Percentiles rank a stretch among this genome's conserved stretches.
Conservation (phyloP, 148 eudicot genomes). For the Camellia japonica region DNA sequence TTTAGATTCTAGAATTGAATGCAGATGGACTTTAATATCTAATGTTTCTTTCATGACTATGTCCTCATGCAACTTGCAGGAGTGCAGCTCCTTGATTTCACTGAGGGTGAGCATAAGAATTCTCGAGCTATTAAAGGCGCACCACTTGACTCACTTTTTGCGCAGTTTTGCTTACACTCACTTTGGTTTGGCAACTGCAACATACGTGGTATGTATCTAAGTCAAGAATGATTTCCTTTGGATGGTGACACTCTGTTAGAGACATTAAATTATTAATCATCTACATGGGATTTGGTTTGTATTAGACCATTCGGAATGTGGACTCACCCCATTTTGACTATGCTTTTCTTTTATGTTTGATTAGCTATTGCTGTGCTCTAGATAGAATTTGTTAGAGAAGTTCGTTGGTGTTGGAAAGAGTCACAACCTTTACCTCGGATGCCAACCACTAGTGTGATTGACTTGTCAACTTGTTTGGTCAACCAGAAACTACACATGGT, state of each 20-base stretch:
- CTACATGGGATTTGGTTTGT: not conserved
- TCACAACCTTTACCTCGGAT: slow-evolving; percentile 86
- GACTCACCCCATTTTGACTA: slow-evolving; percentile 4
- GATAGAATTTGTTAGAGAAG: slow-evolving; percentile 96
- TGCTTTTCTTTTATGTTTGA: slow-evolving; percentile 21
- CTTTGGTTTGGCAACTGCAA: slow-evolving; percentile 96
- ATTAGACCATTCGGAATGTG: not conserved
- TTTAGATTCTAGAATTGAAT: not conserved
- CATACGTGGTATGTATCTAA: slow-evolving; percentile 67
- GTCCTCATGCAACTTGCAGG: slow-evolving; percentile 34
- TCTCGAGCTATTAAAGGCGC: slow-evolving; percentile 89
- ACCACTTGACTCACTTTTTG: slow-evolving; percentile 74
- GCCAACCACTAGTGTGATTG: slow-evolving; percentile 52
- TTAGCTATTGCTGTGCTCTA: slow-evolving; percentile 88
- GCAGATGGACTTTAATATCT: not conserved
- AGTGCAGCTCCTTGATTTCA: slow-evolving; percentile 34
- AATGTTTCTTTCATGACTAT: not conserved
- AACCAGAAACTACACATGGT: slow-evolving; percentile 95
- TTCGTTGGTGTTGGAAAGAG: slow-evolving; percentile 99
- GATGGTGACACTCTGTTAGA: slow-evolving; percentile 2
- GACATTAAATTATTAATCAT: not conserved
- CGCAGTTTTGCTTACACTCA: slow-evolving; percentile 83
- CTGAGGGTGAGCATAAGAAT: slow-evolving; percentile 51
- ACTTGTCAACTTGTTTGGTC: slow-evolving; percentile 85
- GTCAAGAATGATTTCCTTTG: not conserved